These are phyloP conservation scores for Gamarada debralockiae DNA, from an alignment of 495 filamentous ascomycete species.

Conservation along the genomic window DNA sequence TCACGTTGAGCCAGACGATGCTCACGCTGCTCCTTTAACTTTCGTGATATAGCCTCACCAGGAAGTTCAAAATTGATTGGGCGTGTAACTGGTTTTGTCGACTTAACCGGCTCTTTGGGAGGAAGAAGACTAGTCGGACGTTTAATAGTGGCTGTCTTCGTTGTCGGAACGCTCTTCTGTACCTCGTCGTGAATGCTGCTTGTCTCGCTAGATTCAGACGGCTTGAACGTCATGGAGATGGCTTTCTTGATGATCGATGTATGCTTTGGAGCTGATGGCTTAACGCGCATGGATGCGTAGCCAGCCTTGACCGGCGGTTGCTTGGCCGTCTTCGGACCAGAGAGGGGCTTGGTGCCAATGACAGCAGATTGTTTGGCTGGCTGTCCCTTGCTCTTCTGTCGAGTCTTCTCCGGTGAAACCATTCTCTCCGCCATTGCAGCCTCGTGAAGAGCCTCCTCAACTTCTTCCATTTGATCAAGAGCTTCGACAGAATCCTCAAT, in stretches of 20 bases:
- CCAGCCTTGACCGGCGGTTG: slow-evolving; percentile 5
- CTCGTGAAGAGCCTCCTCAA: slow-evolving; percentile 21
- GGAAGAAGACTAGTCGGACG: slow-evolving; percentile 40
- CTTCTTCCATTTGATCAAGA: slow-evolving; percentile 65
- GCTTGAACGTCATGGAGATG: slow-evolving; percentile 16
- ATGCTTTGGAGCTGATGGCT: slow-evolving; percentile 12
- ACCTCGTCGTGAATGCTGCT: slow-evolving; percentile 8
- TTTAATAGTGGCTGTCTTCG: too few relatives aligned
- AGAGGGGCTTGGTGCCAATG: too few relatives aligned
- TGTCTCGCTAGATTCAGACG: slow-evolving; percentile 1
- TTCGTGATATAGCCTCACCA: slow-evolving; percentile 65
- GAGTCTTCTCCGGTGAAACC: slow-evolving; percentile 30
- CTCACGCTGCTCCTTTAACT: slow-evolving; percentile 50
- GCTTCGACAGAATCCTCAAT: slow-evolving; percentile 68
- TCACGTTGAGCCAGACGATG: slow-evolving; percentile 36
- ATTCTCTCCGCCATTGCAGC: slow-evolving; percentile 17
- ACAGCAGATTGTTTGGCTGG: neutral
- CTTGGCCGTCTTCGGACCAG: neutral
- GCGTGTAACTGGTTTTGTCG: slow-evolving; percentile 58
- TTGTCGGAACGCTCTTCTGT: neutral
- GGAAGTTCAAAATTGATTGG: slow-evolving; percentile 62
- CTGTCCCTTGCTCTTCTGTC: neutral
- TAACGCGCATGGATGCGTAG: slow-evolving; percentile 10
- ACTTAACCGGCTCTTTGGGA: slow-evolving; percentile 45
- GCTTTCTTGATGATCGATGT: slow-evolving; percentile 11